Conservation (phyloP, 495 filamentous ascomycete genomes). For the Penicillium tannophilum region DNA sequence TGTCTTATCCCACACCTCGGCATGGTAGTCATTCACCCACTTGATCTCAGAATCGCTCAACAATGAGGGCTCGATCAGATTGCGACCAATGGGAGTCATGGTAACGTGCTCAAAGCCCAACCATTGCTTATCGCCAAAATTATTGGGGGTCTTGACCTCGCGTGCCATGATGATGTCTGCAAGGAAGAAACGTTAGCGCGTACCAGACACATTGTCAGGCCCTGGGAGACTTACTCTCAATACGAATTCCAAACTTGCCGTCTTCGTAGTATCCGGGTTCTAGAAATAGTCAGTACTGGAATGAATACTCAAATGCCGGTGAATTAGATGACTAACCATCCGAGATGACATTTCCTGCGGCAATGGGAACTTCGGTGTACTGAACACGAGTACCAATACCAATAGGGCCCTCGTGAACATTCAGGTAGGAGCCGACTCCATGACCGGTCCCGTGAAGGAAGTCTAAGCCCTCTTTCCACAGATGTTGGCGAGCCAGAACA, state of each 20-base stretch:
- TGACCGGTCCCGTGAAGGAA: conserved; percentile 98
- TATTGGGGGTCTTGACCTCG: conserved; percentile 81
- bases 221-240: conserved; percentile 69
- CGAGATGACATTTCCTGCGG: conserved; percentile 90
- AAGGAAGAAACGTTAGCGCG: neutral
- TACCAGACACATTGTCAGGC: neutral
- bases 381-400: conserved; percentile 91
- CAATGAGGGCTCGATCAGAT: conserved; percentile 76
- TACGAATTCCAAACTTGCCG: conserved; percentile 94
- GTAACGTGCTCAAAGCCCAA: conserved; percentile 96
- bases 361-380: conserved; percentile 87
- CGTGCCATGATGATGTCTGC: conserved; percentile 80
- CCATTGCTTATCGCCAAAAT: conserved; percentile 91
- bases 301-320: conserved; percentile 3
- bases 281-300: conserved; percentile 26
- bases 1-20: conserved; percentile 80
- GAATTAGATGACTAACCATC: conserved; percentile 52
- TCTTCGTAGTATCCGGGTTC: conserved; percentile 99
- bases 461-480: conserved; percentile 92
- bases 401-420: conserved; percentile 97
- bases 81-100: conserved; percentile 91
- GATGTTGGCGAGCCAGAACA: conserved; percentile 81
- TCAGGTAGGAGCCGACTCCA: conserved; percentile 89
- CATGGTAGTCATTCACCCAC: conserved; percentile 88
- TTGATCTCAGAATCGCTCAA: conserved; percentile 75